Conservation (phyloP, 2,329 filamentous ascomycete genomes). For the Fusarium secorum region DNA sequence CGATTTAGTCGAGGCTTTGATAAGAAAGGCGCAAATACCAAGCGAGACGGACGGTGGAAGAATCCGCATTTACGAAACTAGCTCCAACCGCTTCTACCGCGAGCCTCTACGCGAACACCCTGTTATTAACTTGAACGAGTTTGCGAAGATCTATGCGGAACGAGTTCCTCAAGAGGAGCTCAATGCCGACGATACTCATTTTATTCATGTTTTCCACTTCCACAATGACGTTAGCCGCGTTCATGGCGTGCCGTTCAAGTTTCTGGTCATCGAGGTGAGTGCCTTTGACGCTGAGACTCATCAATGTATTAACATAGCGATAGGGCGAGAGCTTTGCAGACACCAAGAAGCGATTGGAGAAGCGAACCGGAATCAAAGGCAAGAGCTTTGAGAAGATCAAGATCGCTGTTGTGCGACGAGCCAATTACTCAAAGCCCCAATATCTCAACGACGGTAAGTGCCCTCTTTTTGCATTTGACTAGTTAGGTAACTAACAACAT, state of each 20-base stretch:
- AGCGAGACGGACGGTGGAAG: conserved; percentile 74
- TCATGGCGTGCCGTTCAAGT: conserved; percentile 91
- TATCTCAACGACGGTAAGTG: conserved; percentile 83
- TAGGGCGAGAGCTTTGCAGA: conserved; percentile 87
- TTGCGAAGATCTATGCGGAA: conserved; percentile 82
- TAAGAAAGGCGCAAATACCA: conserved; percentile 81
- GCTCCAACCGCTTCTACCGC: conserved; percentile 84
- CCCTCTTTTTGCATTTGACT: not conserved
- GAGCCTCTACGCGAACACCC: conserved; percentile 74
- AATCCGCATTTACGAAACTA: conserved; percentile 83
- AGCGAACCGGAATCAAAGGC: conserved; percentile 92
- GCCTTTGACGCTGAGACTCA: not conserved
- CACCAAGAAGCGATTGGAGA: conserved; percentile 93
- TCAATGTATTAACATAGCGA: conserved; percentile 2
- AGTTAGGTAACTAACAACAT: conserved; percentile 30
- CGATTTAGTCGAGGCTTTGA: conserved; percentile 77
- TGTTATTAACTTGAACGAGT: conserved; percentile 87
- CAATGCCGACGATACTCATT: conserved; percentile 63
- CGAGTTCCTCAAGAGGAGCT: conserved; percentile 77
- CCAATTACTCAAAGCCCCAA: conserved; percentile 76
- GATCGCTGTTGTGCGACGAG: conserved; percentile 81
- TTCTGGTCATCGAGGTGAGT: conserved; percentile 80
- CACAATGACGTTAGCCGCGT: conserved; percentile 85
- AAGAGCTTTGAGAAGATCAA: conserved; percentile 99
- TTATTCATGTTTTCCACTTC: conserved; percentile 88